Evolutionary conservation across 192 early-diverging fungal genomes (phyloP).

Genomic region (Backusella sp.): DNA sequence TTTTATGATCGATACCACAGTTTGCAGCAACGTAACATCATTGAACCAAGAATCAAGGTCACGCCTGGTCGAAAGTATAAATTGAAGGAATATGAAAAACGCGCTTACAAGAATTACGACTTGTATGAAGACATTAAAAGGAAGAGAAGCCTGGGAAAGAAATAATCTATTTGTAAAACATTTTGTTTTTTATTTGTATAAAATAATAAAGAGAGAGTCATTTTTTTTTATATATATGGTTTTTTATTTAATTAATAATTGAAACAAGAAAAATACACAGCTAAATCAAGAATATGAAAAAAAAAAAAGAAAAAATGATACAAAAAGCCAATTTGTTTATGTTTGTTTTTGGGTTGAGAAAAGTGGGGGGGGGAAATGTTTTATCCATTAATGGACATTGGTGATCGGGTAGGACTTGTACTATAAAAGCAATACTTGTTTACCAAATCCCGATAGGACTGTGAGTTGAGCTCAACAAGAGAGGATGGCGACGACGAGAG

Average conservation of each 20-base stretch:
- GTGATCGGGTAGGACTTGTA: conserved; percentile 31
- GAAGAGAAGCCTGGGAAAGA: conserved; percentile 9
- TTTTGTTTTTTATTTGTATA: not conserved
- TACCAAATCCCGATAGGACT: conserved; percentile 51
- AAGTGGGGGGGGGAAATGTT: not conserved
- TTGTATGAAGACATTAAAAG: conserved; percentile 11
- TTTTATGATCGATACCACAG: conserved; percentile 56
- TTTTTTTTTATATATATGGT: not conserved
- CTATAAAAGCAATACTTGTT: conserved; percentile 58
- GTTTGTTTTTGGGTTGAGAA: not conserved
- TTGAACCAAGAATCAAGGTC: conserved; percentile 50
- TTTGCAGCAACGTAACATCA: conserved; percentile 53
- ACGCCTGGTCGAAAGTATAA: conserved; percentile 43
- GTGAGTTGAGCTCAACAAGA: conserved; percentile 34
- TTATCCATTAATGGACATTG: conserved; percentile 26
- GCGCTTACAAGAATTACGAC: conserved; percentile 55
- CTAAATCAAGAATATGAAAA: not conserved
- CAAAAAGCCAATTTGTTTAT: not conserved
- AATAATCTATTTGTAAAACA: not conserved
- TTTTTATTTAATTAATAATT: conserved; percentile 4
- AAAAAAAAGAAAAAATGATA: not conserved
- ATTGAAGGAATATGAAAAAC: conserved; percentile 53
- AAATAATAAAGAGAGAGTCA: not conserved
- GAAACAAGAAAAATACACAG: not conserved
- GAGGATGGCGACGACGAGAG: conserved; percentile 27